Evolutionary conservation across 1,284 basidiomycete species (phyloP), one percentile per base, ranked within the genome.

Genomic region (Dichomitus squalens): DNA sequence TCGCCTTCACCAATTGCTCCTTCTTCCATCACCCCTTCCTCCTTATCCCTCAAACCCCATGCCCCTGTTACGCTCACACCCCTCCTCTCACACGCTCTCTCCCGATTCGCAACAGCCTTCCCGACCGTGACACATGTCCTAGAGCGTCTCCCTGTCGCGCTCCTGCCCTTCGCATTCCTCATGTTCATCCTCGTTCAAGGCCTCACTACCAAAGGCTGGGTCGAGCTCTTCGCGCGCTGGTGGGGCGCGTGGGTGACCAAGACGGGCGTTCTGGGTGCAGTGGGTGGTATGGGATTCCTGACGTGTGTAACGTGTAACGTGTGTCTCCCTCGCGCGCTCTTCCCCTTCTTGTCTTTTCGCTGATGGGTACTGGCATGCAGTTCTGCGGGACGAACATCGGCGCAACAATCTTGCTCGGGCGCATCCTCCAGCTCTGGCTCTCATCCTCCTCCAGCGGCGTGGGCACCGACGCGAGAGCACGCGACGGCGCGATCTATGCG

Each of bases 171-270:
- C 68, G 93, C 95, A 0, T 95, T 98, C 71, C 88, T 90, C 5
- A 95, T 97, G 77, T 98, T 98, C 76, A 94, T 98, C 66, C 85
- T 98, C 47, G 94, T 97, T 53, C 90, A 96, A 69, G 91, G 84
- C 0, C 80, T 98, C 7, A 82, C 86, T 4, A 81, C 88, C 57
- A 87, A 90, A 52, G 95, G 95, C n/a, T 98, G 96, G 93, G 93
- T 98, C 25, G 79, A 86, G 25, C 81, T 97, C 18, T 96, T 97
- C 70, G 88, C 88, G 0, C 66, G 68, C 5, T 96, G 95, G 88
- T 85, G 82, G 83, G 68, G 67, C 1, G 73, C 76, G 7, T 84
- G 80, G 80, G 77, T 76, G 7, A 11, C 67, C 66, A 34, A 76
- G 73, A 66, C 71, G 64, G 62, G 78, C 66, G 48, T 76, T 70